Evolutionary conservation across 306 rosid genomes (phyloP).

Genomic region (Quercus rubra): DNA sequence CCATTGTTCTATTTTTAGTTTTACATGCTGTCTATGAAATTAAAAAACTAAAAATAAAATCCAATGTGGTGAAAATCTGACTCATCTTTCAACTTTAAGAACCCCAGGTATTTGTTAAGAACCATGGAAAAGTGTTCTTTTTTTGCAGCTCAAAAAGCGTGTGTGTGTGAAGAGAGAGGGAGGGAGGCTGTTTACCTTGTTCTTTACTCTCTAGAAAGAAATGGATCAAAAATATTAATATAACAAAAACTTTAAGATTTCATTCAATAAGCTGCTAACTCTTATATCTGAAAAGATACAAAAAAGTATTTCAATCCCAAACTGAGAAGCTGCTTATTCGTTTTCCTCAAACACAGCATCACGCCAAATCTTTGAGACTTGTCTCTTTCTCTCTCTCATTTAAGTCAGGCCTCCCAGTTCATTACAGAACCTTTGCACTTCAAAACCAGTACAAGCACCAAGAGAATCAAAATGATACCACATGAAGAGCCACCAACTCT

Average conservation of each 20-base stretch:
- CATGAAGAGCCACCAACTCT: slow-evolving; percentile 85
- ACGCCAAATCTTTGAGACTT: background rate
- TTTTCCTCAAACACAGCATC: background rate
- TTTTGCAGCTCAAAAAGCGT: background rate
- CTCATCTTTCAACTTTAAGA: no score
- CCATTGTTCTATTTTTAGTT: no score
- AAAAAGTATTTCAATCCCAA: background rate
- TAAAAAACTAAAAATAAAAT: no score
- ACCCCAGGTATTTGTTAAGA: no score
- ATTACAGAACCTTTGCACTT: slow-evolving; percentile 58
- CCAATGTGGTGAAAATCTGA: no score
- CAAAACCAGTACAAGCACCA: slow-evolving; percentile 71
- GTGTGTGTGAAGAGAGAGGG: background rate
- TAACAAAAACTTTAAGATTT: background rate
- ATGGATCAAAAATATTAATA: background rate
- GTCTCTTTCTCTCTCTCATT: background rate
- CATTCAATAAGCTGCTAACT: background rate
- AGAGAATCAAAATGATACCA: slow-evolving; percentile 56
- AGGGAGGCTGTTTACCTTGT: background rate
- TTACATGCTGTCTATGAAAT: no score
- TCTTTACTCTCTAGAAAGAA: background rate
- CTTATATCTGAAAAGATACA: background rate
- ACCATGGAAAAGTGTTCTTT: no score
- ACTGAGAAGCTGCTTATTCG: background rate
- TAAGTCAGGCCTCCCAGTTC: slow-evolving; percentile 30